Conservation (phyloP, 306 rosid genomes). For the Sindora glabra region DNA sequence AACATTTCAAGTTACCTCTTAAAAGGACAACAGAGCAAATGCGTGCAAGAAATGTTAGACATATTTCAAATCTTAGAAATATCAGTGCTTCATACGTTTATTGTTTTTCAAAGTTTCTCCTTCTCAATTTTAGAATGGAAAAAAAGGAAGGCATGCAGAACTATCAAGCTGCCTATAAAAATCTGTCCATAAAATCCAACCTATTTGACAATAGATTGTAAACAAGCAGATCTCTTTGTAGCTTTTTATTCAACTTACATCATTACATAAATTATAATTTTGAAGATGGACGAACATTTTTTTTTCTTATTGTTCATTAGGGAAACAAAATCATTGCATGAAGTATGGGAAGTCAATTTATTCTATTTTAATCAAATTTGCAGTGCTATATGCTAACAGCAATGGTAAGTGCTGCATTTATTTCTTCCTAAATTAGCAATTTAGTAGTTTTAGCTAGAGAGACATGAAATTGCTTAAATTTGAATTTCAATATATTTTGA, state of each 20-base stretch:
- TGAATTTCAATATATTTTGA: neutral
- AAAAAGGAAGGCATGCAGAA: constrained; percentile 60
- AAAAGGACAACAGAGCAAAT: constrained; percentile 53
- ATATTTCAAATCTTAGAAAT: constrained; percentile 82
- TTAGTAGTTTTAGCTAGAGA: too few relatives aligned
- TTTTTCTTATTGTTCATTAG: neutral
- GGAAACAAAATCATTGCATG: too few relatives aligned
- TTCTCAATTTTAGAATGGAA: constrained; percentile 51
- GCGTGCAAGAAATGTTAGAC: constrained; percentile 63
- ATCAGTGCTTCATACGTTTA: constrained; percentile 61
- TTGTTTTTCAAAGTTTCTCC: constrained; percentile 45
- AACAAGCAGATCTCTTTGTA: neutral
- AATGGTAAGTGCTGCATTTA: neutral
- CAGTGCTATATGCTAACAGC: neutral
- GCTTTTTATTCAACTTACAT: neutral
- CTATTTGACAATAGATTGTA: neutral
- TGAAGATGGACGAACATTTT: neutral
- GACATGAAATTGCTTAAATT: too few relatives aligned
- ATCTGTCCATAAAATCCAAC: constrained; percentile 42
- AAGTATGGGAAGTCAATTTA: neutral
- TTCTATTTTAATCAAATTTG: too few relatives aligned
- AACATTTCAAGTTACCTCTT: constrained; percentile 41
- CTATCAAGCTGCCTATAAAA: constrained; percentile 57
- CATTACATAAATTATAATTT: neutral
- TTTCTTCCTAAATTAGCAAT: too few relatives aligned